Conservation (phyloP, 768 basidiomycete species). For the Scleroderma citrinum region DNA sequence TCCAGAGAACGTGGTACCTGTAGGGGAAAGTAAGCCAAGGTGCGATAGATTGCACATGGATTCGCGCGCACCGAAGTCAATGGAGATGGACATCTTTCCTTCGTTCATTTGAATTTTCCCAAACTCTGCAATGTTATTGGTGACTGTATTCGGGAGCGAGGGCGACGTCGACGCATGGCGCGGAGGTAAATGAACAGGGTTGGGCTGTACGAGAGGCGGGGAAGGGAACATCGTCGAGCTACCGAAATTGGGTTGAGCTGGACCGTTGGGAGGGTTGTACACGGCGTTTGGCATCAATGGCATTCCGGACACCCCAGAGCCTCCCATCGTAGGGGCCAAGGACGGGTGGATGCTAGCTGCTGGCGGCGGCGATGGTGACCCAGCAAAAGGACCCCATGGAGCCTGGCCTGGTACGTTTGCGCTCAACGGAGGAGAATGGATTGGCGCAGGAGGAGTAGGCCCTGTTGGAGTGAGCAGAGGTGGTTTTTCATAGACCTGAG, state of each 20-base stretch:
- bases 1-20: conserved; percentile 85
- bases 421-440: conserved; percentile 5
- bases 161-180: conserved; percentile 20
- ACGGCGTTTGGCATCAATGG: not conserved
- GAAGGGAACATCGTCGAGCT: not conserved
- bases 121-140: conserved; percentile 13
- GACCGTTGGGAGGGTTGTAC: not conserved
- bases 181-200: conserved; percentile 18
- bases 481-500: conserved; percentile 37
- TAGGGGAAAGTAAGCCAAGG: not conserved
- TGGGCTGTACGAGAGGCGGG: conserved; percentile 24
- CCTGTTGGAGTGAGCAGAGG: conserved; percentile 33
- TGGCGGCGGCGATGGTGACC: conserved; percentile 32
- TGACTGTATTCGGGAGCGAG: conserved; percentile 7
- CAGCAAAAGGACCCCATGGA: conserved; percentile 18
- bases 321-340: not conserved
- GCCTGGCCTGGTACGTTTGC: not conserved
- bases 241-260: not conserved
- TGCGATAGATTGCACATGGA: not conserved
- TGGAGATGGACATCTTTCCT: conserved; percentile 76
- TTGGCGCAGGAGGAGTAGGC: conserved; percentile 44
- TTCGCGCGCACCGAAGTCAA: conserved; percentile 69
- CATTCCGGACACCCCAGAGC: not conserved
- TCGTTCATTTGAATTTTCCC: conserved; percentile 40
- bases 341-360: conserved; percentile 4